Conservation (phyloP, 345 rosid genomes). For the Dovyalis caffra region DNA sequence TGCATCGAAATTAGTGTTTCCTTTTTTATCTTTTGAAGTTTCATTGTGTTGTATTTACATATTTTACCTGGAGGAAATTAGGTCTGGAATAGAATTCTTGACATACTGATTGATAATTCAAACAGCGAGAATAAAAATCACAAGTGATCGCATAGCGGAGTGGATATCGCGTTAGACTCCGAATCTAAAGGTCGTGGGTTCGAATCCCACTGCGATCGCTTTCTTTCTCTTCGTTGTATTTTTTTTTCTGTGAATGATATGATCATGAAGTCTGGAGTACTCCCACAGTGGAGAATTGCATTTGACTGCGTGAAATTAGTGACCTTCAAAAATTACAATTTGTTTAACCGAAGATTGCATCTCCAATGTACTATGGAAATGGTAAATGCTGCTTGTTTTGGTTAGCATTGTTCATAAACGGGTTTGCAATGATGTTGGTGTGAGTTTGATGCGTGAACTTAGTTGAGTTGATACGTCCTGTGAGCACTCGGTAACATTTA, state of each 20-base stretch:
- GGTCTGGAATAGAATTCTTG: not conserved
- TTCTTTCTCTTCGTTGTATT: not conserved
- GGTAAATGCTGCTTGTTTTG: not conserved
- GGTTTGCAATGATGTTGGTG: not conserved
- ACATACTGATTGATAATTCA: not conserved
- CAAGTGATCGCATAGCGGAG: slow-evolving; percentile 88
- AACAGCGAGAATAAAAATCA: no score
- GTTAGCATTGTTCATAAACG: not conserved
- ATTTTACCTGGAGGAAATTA: not conserved
- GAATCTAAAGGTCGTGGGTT: slow-evolving; percentile 99
- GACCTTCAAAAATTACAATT: not conserved
- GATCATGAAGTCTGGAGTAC: not conserved
- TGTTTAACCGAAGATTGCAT: not conserved
- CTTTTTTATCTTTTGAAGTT: not conserved
- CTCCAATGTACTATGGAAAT: not conserved
- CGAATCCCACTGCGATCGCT: slow-evolving; percentile 97
- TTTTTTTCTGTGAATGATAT: not conserved
- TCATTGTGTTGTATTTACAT: not conserved
- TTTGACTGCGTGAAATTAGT: not conserved
- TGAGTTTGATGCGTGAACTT: not conserved
- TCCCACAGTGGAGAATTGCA: not conserved
- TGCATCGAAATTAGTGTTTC: not conserved
- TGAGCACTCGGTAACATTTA: not conserved
- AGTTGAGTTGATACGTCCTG: not conserved
- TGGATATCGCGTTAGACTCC: slow-evolving; percentile 99